Evolutionary conservation across 2,329 filamentous ascomycete genomes (phyloP).

Genomic region (Fusarium oligoseptatum): DNA sequence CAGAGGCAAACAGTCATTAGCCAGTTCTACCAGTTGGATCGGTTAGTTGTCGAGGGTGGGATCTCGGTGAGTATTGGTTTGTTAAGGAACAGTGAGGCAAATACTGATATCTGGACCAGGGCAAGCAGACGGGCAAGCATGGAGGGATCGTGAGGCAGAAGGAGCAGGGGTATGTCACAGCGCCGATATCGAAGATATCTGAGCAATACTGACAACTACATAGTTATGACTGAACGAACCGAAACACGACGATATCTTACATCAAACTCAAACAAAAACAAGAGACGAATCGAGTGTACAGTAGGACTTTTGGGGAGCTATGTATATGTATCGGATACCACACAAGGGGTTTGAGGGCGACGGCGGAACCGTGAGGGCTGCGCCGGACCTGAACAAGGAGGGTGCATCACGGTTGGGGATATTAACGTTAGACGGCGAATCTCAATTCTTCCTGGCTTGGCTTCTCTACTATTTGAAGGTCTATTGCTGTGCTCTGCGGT

Average conservation of each 20-base stretch:
- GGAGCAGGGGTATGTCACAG: slow-evolving; percentile 76
- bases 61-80: slow-evolving; percentile 69
- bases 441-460: slow-evolving; percentile 35
- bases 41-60: slow-evolving; percentile 91
- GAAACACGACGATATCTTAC: slow-evolving; percentile 9
- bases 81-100: background rate
- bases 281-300: slow-evolving; percentile 41
- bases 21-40: slow-evolving; percentile 93
- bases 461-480: background rate
- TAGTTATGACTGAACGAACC: slow-evolving; percentile 37
- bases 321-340: slow-evolving; percentile 49
- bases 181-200: background rate
- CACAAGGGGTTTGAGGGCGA: slow-evolving; percentile 22
- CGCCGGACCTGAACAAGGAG: slow-evolving; percentile 8
- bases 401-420: slow-evolving; percentile 15
- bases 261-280: slow-evolving; percentile 13
- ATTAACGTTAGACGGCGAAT: slow-evolving; percentile 44
- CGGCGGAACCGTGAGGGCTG: slow-evolving; percentile 21
- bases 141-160: slow-evolving; percentile 81
- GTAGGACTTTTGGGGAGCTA: slow-evolving; percentile 40
- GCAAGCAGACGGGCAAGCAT: slow-evolving; percentile 76
- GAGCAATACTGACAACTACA: slow-evolving; percentile 6
- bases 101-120: slow-evolving; percentile 58
- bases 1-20: slow-evolving; percentile 96
- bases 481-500: background rate